Evolutionary conservation across 352 stramenopile genomes (phyloP).

Genomic region (Globisporangium yorkense): DNA sequence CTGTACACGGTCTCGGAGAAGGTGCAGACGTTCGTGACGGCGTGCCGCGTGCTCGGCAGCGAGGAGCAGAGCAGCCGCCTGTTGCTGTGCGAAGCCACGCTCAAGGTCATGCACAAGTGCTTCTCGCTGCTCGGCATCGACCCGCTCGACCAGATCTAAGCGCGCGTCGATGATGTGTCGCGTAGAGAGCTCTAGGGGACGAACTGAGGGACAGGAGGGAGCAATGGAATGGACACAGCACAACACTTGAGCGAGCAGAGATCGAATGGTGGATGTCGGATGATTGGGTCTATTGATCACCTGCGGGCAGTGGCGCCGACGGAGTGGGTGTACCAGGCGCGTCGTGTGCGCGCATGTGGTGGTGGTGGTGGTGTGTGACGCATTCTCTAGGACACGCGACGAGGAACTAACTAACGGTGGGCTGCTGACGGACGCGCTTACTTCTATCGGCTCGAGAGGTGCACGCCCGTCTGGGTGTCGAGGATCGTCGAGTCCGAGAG

Average conservation of each 20-base stretch:
- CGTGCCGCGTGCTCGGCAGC: conserved; percentile 95
- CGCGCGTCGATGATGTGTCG: background rate
- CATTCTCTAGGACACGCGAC: conserved; percentile 3
- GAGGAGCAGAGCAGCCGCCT: conserved; percentile 95
- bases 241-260: too few species aligned
- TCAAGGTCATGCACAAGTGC: conserved; percentile 93
- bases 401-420: background rate
- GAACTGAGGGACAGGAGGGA: background rate
- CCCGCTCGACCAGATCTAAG: conserved; percentile 92
- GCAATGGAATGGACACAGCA: too few species aligned
- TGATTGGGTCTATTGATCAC: background rate
- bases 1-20: conserved; percentile 96
- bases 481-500: conserved; percentile 70
- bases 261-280: background rate
- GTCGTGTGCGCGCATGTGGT: background rate
- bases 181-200: background rate
- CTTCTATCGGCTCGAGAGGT: conserved; percentile 15
- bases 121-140: conserved; percentile 93
- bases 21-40: conserved; percentile 97
- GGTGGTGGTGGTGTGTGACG: background rate
- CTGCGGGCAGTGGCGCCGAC: too few species aligned
- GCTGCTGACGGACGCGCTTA: background rate
- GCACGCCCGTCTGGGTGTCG: conserved; percentile 49
- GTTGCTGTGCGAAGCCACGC: conserved; percentile 94
- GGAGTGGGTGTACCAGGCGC: background rate